Base-by-base conservation (phyloP, 1,284 basidiomycete genomes). In the Puccinia triticina region DNA sequence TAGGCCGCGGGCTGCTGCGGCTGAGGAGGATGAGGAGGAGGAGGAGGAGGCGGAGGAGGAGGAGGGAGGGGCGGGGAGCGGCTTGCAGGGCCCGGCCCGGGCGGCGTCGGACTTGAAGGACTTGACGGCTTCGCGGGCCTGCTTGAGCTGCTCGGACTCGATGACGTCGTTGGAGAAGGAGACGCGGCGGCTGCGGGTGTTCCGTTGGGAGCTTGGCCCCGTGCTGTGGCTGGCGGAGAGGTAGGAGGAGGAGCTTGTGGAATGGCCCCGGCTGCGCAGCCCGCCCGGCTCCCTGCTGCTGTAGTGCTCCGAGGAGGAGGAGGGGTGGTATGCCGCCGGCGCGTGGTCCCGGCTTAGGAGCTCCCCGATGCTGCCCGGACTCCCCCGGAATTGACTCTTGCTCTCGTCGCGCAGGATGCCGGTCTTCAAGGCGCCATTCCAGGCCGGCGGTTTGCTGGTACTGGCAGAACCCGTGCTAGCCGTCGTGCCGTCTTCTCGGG, bases 121-220 rank as follows among this genome's bases (percentile, higher is more conserved):
- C 48, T 46, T 40, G 37, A 76, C 55, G 21, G 43, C 73, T 59
- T 75, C 74, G 26, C 74, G 14, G 1, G 74, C 57, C 40, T 46
- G 59, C 29, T 76, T 76, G 23, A 76, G 40, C 48, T 76, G 37
- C 1, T 76, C 74, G 2, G 57, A 76, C 46, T 40, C 74, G 59
- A 76, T 76, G 1, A 76, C 74, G 48, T 76, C 74, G 48, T 64
- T 76, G 0, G 74, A 76, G 37, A 76, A 76, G 1, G 74, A 76
- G 74, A 76, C 74, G 23, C 57, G 55, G 46, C 74, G 61, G 32
- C 40, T 64, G 16, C 34, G 59, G 37, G 14, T 14, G 5, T 64
- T 43, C 59, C 43, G 32, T 1, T 48, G n/a, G 4, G 71, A 73
- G 48, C 26, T 73, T 10, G 21, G n/a, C n/a, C n/a, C 43, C 2